phyloP scores from a whole-genome alignment of 2,329 filamentous ascomycete genomes.

The Ustulina deusta region DNA sequence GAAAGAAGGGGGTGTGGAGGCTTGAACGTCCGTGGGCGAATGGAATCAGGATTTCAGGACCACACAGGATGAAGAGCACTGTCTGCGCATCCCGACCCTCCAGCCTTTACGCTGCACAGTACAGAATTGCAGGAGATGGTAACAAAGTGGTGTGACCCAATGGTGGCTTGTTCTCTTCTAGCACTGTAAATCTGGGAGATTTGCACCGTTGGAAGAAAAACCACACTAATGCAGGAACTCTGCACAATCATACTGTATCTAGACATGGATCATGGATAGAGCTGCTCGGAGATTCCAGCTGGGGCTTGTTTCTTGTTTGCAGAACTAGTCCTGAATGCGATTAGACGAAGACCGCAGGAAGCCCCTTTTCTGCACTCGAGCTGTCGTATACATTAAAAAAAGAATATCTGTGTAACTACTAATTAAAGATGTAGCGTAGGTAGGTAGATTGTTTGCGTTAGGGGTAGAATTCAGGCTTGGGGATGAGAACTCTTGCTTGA shows the following conservation, averaged over 20 bases:
- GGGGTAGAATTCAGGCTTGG: neutral
- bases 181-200: constrained; percentile 34
- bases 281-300: constrained; percentile 27
- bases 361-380: constrained; percentile 34
- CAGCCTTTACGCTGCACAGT: constrained; percentile 6
- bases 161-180: neutral
- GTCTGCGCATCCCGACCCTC: constrained; percentile 28
- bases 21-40: constrained; percentile 33
- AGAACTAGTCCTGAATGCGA: constrained; percentile 20
- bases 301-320: constrained; percentile 29
- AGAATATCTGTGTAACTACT: constrained; percentile 20
- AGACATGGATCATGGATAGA: constrained; percentile 33
- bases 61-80: constrained; percentile 39
- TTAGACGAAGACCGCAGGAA: constrained; percentile 19
- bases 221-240: constrained; percentile 48
- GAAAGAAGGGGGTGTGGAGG: constrained; percentile 51
- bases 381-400: constrained; percentile 1
- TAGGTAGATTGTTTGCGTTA: neutral
- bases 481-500: too few species aligned
- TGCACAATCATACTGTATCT: constrained; percentile 34
- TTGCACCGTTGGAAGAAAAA: constrained; percentile 32
- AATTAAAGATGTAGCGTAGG: constrained; percentile 1
- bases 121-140: neutral
- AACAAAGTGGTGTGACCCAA: neutral
- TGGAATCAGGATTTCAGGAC: constrained; percentile 29